Conservation (phyloP, 768 basidiomycete species). For the Amanita rubescens region DNA sequence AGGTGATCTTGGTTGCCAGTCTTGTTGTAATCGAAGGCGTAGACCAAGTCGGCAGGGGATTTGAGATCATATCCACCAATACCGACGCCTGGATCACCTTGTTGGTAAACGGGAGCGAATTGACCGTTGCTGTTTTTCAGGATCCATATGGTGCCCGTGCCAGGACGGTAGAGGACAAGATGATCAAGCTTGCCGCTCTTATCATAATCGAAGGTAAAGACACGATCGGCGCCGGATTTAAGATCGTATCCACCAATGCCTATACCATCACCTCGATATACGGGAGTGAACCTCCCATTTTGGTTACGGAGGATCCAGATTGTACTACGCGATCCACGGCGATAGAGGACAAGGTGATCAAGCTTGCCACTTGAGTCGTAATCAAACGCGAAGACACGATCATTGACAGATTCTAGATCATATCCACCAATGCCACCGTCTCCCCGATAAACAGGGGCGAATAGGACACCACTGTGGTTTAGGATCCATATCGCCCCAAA, state of each 20-base stretch:
- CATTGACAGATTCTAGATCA: neutral
- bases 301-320: conserved; percentile 1
- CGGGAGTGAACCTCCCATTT: conserved; percentile 1
- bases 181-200: conserved; percentile 10
- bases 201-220: conserved; percentile 10
- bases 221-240: conserved; percentile 5
- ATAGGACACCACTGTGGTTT: neutral
- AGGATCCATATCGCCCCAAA: conserved; percentile 1
- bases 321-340: neutral
- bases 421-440: neutral
- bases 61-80: conserved; percentile 11
- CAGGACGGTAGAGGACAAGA: conserved; percentile 10
- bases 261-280: neutral
- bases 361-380: conserved; percentile 2
- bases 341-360: neutral
- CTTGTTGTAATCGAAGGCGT: conserved; percentile 9
- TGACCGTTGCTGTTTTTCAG: conserved; percentile 6
- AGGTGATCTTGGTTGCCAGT: conserved; percentile 10
- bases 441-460: conserved; percentile 1
- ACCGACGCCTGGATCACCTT: conserved; percentile 1
- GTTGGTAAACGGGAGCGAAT: conserved; percentile 2
- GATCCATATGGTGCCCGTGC: conserved; percentile 9
- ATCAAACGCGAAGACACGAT: neutral
- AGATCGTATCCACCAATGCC: conserved; percentile 10
- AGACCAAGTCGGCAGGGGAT: conserved; percentile 9